phyloP scores from a whole-genome alignment of 2,329 filamentous ascomycete species.

The Alternaria solani region DNA sequence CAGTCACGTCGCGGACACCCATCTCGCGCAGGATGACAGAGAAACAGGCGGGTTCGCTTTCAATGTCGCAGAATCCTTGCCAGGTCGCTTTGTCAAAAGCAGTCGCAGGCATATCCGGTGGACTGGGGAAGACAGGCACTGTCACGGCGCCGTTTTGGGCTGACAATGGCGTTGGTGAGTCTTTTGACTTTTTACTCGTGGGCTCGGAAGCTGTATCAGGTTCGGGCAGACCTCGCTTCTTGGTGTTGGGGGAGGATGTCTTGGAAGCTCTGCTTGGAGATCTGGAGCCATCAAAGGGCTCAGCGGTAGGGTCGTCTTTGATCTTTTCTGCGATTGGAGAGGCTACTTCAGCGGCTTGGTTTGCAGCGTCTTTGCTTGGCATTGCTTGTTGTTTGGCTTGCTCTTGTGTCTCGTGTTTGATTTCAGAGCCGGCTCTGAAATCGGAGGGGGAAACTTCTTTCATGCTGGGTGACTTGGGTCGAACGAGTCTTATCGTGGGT shows the following conservation, averaged over 20 bases:
- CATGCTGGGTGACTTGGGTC: background rate
- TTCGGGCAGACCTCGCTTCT: conserved; percentile 27
- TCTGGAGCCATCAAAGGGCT: background rate
- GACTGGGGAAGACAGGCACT: conserved; percentile 26
- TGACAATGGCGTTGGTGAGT: conserved; percentile 1
- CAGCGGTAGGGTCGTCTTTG: background rate
- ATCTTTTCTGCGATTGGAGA: background rate
- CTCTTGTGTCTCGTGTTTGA: background rate
- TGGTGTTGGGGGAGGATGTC: conserved; percentile 14
- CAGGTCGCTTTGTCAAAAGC: conserved; percentile 58
- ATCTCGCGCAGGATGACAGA: conserved; percentile 83
- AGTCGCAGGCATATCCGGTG: conserved; percentile 45
- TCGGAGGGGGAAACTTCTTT: background rate
- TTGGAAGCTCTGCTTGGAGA: conserved; percentile 1
- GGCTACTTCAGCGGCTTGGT: background rate
- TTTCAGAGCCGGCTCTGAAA: background rate
- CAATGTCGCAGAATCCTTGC: conserved; percentile 82
- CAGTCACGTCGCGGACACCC: conserved; percentile 75
- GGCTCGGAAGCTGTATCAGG: conserved; percentile 14
- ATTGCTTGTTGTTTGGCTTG: conserved; percentile 11
- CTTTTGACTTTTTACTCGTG: conserved; percentile 30
- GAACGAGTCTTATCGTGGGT: background rate
- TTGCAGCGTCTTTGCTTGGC: conserved; percentile 1
- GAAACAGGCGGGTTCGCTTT: conserved; percentile 89
- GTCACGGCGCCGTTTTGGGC: conserved; percentile 3